Evolutionary conservation across 2,329 filamentous ascomycete genomes (phyloP), one percentile per base, ranked within the genome.

Genomic region (Knufia fluminis): DNA sequence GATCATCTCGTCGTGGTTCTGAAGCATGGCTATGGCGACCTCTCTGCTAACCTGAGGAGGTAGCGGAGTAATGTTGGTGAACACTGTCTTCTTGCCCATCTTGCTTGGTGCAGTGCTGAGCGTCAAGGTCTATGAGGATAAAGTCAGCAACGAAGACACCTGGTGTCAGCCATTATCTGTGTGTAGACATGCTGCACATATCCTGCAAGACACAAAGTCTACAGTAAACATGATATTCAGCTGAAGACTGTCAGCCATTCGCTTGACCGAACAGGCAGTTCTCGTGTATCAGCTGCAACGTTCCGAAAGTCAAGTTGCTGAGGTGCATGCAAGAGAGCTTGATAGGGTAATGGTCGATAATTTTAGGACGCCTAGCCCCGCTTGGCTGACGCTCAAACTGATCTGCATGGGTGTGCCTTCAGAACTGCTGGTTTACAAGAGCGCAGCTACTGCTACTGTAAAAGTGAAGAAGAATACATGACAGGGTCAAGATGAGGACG

Each of bases 1-100:
- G 61, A 94, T 94, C 83, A 95, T 94, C 59, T 82, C 82, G 44
- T 75, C 65, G 67, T 94, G 87, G 65, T 84, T 76, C 65, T 88
- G 86, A 26, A 94, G 79, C 57, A 86, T 86, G 48, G 79, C 74
- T 55, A 94, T 64, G 36, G 86, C 86, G n/a, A 78, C 75, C 57
- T 83, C 75, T 48, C 86, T 79, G 42, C 79, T 73, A 56, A 92
- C 77, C 57, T 73, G 72, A 1, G 77, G 59, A 7, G 89, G 88
- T 26, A 94, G 75, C 16, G 87, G 84, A 23, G 86, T 92, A 58
- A 90, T 80, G 40, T 79, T 85, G 33, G 86, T 92, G 69, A 90
- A 88, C 26, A 80, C 73, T 14, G 76, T 79, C 55, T 81, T 76
- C 68, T 82, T 86, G 42, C 79, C 79, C 83, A 89, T 86, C 48